Conservation (phyloP, 2,329 filamentous ascomycete genomes). For the Dendryphion nanum region DNA sequence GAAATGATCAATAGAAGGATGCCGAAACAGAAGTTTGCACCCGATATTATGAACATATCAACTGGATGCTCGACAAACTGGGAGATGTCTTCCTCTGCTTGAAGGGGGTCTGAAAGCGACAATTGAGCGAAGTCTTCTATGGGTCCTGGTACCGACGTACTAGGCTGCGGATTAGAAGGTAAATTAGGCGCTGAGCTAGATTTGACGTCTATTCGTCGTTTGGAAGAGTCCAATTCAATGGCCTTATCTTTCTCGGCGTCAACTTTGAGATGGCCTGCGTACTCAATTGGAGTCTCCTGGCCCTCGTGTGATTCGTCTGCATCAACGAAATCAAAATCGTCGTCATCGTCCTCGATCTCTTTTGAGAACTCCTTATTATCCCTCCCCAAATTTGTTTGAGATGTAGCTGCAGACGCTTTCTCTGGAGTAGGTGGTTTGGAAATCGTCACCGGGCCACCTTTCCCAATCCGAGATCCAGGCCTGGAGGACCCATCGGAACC, state of each 20-base stretch:
- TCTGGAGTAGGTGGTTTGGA: conserved; percentile 11
- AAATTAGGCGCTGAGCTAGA: conserved; percentile 25
- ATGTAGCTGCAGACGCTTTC: conserved; percentile 11
- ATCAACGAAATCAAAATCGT: conserved; percentile 56
- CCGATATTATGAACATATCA: conserved; percentile 86
- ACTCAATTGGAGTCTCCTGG: conserved; percentile 46
- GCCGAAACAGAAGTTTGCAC: conserved; percentile 86
- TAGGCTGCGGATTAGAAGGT: conserved; percentile 17
- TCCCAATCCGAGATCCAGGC: conserved; percentile 20
- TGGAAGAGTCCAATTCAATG: conserved; percentile 21
- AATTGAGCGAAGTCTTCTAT: conserved; percentile 33
- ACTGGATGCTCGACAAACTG: conserved; percentile 68
- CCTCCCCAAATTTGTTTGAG: conserved; percentile 17
- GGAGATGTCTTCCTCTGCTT: conserved; percentile 57
- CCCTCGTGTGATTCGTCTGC: conserved; percentile 51
- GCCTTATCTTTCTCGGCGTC: conserved; percentile 20
- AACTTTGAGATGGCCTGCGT: conserved; percentile 46
- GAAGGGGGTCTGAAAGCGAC: conserved; percentile 25
- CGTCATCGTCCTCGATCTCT: conserved; percentile 23
- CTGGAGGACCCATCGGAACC: conserved; percentile 19
- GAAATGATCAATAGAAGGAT: conserved; percentile 84
- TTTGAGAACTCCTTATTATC: conserved; percentile 5
- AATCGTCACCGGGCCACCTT: conserved; percentile 8
- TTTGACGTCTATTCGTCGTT: conserved; percentile 18
- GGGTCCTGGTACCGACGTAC: conserved; percentile 18